phyloP scores from a whole-genome alignment of 768 basidiomycete genomes.

The Naganishia friedmannii region DNA sequence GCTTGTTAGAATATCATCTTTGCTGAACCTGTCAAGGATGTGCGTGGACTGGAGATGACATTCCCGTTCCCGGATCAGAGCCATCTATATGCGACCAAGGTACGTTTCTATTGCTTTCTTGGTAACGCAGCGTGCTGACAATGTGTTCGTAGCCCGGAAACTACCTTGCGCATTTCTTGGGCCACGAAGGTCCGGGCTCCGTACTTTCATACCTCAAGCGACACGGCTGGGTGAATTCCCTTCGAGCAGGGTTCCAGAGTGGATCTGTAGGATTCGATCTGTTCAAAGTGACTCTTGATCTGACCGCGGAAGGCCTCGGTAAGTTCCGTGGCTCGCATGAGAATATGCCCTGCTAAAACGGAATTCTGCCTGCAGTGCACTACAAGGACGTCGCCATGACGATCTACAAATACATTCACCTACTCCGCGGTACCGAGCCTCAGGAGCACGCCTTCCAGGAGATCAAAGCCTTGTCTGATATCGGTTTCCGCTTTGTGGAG shows the following conservation, averaged over 20 bases:
- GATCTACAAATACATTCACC: constrained; percentile 68
- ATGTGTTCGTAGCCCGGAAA: constrained; percentile 59
- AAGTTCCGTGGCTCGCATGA: constrained; percentile 46
- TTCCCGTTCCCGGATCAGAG: constrained; percentile 56
- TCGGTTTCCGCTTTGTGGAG: constrained; percentile 81
- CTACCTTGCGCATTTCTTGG: constrained; percentile 68
- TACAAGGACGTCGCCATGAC: constrained; percentile 68
- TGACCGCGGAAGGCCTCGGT: constrained; percentile 86
- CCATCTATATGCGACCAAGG: constrained; percentile 60
- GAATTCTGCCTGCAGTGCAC: constrained; percentile 59
- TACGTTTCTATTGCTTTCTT: constrained; percentile 25
- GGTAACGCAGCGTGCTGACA: neutral
- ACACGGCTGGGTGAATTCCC: constrained; percentile 76
- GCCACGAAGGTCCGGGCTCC: constrained; percentile 83
- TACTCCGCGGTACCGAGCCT: constrained; percentile 52
- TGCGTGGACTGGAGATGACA: constrained; percentile 76
- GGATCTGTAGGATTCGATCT: constrained; percentile 72
- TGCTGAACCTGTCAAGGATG: constrained; percentile 82
- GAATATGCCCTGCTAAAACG: neutral
- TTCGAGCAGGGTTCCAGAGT: constrained; percentile 70
- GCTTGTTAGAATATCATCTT: constrained; percentile 54
- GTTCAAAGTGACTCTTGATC: constrained; percentile 75
- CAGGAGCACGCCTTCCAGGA: constrained; percentile 70
- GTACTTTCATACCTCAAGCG: constrained; percentile 83
- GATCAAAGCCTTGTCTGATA: constrained; percentile 65